Conservation (phyloP, 371 early-diverging fungal genomes). For the Syncephalastrum monosporum region DNA sequence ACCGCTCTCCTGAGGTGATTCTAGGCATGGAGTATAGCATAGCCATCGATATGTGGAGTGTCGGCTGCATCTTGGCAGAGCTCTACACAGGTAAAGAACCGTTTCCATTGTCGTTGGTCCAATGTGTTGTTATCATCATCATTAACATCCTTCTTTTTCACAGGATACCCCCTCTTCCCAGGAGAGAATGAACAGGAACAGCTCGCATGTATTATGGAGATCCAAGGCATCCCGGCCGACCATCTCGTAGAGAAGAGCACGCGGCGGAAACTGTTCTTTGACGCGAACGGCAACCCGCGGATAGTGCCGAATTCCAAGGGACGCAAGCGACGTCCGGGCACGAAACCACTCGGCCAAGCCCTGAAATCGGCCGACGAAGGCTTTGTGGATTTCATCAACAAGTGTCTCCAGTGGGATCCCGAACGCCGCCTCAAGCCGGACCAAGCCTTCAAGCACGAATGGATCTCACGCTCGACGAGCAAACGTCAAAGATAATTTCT, state of each 20-base stretch:
- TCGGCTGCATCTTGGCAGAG: slow-evolving; percentile 99
- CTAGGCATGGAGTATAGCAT: slow-evolving; percentile 86
- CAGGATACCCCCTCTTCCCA: slow-evolving; percentile 82
- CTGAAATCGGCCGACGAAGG: slow-evolving; percentile 67
- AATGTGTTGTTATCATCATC: too few relatives aligned
- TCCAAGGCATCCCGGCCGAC: slow-evolving; percentile 79
- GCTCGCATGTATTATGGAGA: slow-evolving; percentile 91
- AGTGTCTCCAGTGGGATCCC: slow-evolving; percentile 89
- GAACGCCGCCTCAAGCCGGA: slow-evolving; percentile 77
- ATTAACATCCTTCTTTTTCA: too few relatives aligned
- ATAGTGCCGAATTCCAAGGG: slow-evolving; percentile 82
- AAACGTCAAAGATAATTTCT: too few relatives aligned
- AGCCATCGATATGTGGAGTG: slow-evolving; percentile 99
- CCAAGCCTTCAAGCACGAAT: slow-evolving; percentile 76
- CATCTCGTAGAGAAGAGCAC: slow-evolving; percentile 75
- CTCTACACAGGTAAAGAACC: slow-evolving; percentile 69
- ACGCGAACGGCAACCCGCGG: slow-evolving; percentile 63
- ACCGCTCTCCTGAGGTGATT: slow-evolving; percentile 97
- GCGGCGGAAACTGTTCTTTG: slow-evolving; percentile 85
- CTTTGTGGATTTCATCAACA: slow-evolving; percentile 83
- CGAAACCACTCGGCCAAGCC: slow-evolving; percentile 69
- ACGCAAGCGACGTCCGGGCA: slow-evolving; percentile 72
- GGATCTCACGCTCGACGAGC: slow-evolving; percentile 44
- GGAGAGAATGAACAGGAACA: slow-evolving; percentile 97
- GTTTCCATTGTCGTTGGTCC: too few relatives aligned